Evolutionary conservation across 768 basidiomycete species (phyloP).

Genomic region (Krasilnikovozyma curviuscula): DNA sequence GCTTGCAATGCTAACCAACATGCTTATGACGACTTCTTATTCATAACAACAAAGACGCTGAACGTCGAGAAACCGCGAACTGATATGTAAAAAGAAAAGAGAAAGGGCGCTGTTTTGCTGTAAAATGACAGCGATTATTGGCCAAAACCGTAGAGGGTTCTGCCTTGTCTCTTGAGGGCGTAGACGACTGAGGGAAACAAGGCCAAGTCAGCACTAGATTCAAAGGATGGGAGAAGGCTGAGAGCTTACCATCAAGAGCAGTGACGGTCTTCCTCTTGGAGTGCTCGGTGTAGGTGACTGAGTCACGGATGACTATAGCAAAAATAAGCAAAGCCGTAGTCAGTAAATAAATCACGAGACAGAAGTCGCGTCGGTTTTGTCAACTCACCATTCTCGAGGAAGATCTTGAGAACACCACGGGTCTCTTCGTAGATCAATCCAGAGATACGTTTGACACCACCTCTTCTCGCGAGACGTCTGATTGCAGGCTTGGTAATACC

Average conservation of each 20-base stretch:
- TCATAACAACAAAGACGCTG: too few species aligned
- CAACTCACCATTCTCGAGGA: constrained; percentile 63
- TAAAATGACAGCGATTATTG: too few species aligned
- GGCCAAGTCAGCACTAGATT: too few species aligned
- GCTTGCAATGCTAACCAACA: too few species aligned
- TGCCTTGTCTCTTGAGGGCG: constrained; percentile 41
- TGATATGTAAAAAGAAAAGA: too few species aligned
- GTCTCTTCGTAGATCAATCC: constrained; percentile 82
- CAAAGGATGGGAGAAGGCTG: too few species aligned
- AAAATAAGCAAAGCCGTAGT: neutral
- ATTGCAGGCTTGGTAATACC: constrained; percentile 77
- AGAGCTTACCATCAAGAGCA: constrained; percentile 81
- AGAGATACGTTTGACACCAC: constrained; percentile 86
- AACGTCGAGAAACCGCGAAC: too few species aligned
- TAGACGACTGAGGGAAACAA: too few species aligned
- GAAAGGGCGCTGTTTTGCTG: too few species aligned
- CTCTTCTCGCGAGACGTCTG: constrained; percentile 86
- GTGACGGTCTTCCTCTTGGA: constrained; percentile 86
- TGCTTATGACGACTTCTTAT: too few species aligned
- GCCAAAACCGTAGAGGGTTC: constrained; percentile 77
- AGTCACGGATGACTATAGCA: constrained; percentile 76
- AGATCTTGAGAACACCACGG: constrained; percentile 82
- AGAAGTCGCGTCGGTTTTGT: too few species aligned
- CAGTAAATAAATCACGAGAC: neutral
- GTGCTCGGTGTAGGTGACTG: constrained; percentile 96